phyloP scores from a whole-genome alignment of 257 asterid genomes.

The Capsicum rhomboideum region DNA sequence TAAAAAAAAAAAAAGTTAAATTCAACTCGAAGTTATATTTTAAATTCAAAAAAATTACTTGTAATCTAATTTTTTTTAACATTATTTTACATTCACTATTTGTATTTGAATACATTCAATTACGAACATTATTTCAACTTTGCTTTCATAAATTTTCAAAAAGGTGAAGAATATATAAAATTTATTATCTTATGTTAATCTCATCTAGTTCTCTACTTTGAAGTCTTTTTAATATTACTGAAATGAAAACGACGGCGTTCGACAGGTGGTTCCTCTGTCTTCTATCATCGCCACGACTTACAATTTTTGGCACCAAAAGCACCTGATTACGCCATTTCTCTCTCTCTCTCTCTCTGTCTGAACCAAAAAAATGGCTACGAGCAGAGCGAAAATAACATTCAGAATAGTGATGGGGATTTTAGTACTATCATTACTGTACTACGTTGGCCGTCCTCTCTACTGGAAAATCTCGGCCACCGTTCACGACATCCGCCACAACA shows the following conservation, averaged over 20 bases:
- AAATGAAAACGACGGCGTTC: not conserved
- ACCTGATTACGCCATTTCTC: not conserved
- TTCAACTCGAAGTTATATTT: not conserved
- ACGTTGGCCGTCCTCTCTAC: slow-evolving; percentile 77
- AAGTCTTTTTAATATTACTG: not conserved
- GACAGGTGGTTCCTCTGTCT: not conserved
- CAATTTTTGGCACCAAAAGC: not conserved
- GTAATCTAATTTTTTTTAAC: too few species aligned
- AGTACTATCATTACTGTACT: slow-evolving; percentile 34
- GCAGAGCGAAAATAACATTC: slow-evolving; percentile 30
- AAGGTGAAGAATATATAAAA: too few species aligned
- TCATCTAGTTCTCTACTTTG: not conserved
- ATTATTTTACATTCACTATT: too few species aligned
- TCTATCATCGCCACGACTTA: not conserved
- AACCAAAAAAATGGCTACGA: not conserved
- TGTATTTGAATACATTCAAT: too few species aligned
- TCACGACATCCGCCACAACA: slow-evolving; percentile 80
- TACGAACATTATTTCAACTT: too few species aligned
- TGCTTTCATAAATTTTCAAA: too few species aligned
- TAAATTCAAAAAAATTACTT: too few species aligned
- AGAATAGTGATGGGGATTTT: slow-evolving; percentile 34
- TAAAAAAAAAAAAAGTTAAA: not conserved
- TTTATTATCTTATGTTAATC: too few species aligned
- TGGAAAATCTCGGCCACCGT: slow-evolving; percentile 87
- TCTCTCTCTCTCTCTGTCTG: too few species aligned